Percentiles rank a stretch among this genome's conserved stretches.
Conservation (phyloP, 305 asterid species). For the Fraxinus dipetala region DNA sequence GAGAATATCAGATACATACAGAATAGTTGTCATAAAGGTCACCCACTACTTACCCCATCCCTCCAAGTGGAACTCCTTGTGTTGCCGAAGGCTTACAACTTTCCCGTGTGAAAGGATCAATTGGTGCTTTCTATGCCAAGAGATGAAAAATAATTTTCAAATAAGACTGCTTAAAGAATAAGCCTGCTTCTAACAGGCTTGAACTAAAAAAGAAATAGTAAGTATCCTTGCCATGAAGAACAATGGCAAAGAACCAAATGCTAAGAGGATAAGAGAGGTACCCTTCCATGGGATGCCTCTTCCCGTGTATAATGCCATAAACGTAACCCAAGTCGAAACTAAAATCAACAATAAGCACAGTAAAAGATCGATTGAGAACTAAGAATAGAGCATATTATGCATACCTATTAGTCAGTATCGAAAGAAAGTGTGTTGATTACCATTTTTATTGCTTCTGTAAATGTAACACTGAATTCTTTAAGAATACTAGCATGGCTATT, state of each 20-base stretch:
- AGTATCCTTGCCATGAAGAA: not conserved
- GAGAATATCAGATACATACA: not conserved
- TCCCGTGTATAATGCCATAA: conserved; percentile 88
- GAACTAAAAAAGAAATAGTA: not conserved
- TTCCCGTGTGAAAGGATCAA: conserved; percentile 86
- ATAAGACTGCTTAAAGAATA: not conserved
- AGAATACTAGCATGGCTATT: conserved; percentile 78
- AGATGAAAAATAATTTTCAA: conserved; percentile 8
- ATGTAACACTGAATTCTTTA: conserved; percentile 93
- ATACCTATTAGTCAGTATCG: not conserved
- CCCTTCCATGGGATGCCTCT: conserved; percentile 99
- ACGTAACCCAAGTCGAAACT: conserved; percentile 93
- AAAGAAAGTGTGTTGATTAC: conserved; percentile 33
- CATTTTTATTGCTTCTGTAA: conserved; percentile 90
- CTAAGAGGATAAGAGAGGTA: conserved; percentile 35
- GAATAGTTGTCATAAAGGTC: conserved; percentile 12
- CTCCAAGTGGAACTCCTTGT: conserved; percentile 98
- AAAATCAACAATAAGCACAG: conserved; percentile 24
- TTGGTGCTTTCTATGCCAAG: conserved; percentile 84
- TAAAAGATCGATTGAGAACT: conserved; percentile 21
- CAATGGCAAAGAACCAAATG: not conserved
- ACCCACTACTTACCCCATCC: conserved; percentile 80
- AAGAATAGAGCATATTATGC: not conserved
- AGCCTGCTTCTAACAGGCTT: not conserved
- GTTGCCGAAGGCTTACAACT: conserved; percentile 94